These are phyloP conservation scores for Apium graveolens DNA, from an alignment of 129 eudicot species.

Conservation along the genomic window DNA sequence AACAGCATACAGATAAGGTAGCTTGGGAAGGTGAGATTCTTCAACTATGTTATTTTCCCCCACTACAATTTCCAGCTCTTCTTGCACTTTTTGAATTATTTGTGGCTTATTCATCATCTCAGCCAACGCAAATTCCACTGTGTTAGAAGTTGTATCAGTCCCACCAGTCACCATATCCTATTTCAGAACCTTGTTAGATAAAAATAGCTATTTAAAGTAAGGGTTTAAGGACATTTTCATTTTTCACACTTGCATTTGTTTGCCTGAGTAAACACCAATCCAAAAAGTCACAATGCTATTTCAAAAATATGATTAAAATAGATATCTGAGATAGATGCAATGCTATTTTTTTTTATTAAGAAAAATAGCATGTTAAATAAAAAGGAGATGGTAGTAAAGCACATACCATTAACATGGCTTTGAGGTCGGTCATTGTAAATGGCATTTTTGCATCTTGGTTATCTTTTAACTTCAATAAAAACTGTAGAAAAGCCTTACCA, in stretches of 20 bases:
- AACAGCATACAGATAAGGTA: constrained; percentile 44
- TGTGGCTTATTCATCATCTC: constrained; percentile 47
- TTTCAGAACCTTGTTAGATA: too few species aligned
- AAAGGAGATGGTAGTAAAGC: background rate
- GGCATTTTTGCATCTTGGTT: constrained; percentile 31
- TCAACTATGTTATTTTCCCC: constrained; percentile 44
- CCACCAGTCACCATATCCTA: constrained; percentile 76
- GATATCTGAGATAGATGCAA: background rate
- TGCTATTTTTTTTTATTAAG: too few species aligned
- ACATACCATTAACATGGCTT: constrained; percentile 56
- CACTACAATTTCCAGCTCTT: constrained; percentile 42
- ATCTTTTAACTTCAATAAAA: too few species aligned
- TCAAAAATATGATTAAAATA: background rate
- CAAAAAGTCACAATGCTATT: background rate
- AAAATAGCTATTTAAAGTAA: too few species aligned
- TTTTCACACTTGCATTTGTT: too few species aligned
- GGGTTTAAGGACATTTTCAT: too few species aligned
- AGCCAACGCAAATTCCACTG: constrained; percentile 53
- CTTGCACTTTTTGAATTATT: constrained; percentile 32
- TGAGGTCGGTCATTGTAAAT: constrained; percentile 37
- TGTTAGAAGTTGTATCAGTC: constrained; percentile 50
- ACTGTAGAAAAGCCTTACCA: too few species aligned
- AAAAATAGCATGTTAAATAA: background rate
- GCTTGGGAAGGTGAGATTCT: constrained; percentile 40
- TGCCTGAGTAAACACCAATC: too few species aligned